Base-by-base conservation (phyloP, 2,329 filamentous ascomycete species). In the Elsinoe ampelina region DNA sequence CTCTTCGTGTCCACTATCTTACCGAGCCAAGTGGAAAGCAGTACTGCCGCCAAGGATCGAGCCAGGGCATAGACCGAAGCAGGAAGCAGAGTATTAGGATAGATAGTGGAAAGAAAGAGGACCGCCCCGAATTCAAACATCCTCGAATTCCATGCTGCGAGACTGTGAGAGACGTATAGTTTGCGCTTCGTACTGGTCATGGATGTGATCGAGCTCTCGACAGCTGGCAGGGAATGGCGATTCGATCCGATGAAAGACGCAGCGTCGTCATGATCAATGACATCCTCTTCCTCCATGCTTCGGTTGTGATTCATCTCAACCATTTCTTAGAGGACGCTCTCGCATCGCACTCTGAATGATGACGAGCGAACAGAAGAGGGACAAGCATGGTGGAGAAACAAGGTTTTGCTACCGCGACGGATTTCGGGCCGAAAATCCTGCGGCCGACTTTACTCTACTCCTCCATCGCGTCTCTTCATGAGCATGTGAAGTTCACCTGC, bases 21-120 rank as follows among this genome's bases (percentile, higher is more conserved):
- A 1, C 86, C 86, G 5, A 89, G 67, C 45, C 72, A 72, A 11
- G 80, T 78, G 0, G 83, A 79, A 5, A 87, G 70, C 0, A 82
- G 26, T 3, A 85, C 77, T 0, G 82, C 83, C 0, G 81, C 73
- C 0, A 75, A 69, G 5, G 80, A 76, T 19, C 86, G 79, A 4
- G 77, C 72, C 5, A 89, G 70, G 0, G 85, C 85, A 64, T 89
- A 89, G n/a, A 84, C 70, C 0, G 85, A 87, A 57, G 84, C 76
- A 35, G 81, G 84, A 19, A 86, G 73, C 19, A 89, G 71, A 0
- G 84, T 87, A 0, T 74, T 63, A 0, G 74, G 74, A 50, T 71
- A 77, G 32, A 76, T 72, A 3, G 65, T 61, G 2, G 73, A 73
- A 0, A 78, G 67, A 62, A 77, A 78, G 11, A 78, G 67, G 11